phyloP scores from a whole-genome alignment of 2,329 filamentous ascomycete genomes.

The Arthroderma sp. region DNA sequence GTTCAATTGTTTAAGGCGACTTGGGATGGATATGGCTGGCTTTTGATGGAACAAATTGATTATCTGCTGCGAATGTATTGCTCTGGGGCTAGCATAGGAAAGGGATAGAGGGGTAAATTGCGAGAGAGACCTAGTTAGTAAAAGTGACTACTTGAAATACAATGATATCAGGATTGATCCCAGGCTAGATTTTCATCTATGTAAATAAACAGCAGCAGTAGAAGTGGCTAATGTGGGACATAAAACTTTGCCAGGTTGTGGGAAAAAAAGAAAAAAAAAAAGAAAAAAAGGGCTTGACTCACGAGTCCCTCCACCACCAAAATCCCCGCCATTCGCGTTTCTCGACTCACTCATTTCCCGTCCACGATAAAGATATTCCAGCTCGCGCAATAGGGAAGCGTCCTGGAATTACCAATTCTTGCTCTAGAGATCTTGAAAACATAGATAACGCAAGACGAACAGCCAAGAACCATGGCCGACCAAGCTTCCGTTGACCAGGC shows the following conservation, averaged over 20 bases:
- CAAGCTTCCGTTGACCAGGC: slow-evolving; percentile 27
- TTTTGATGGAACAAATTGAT: no score
- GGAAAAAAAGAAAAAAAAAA: not conserved
- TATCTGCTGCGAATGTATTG: no score
- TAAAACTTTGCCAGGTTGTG: slow-evolving; percentile 1
- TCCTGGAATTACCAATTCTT: not conserved
- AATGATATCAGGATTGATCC: no score
- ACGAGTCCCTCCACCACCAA: not conserved
- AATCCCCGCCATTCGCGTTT: not conserved
- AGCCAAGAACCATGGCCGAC: slow-evolving; percentile 1
- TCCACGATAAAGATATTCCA: not conserved
- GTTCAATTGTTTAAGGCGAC: no score
- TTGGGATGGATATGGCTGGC: no score
- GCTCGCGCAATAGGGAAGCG: not conserved
- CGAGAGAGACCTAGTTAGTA: no score
- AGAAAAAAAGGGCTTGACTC: not conserved
- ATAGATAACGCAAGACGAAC: not conserved
- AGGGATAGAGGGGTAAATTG: no score
- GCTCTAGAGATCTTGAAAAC: not conserved
- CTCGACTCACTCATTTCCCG: not conserved
- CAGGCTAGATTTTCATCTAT: not conserved
- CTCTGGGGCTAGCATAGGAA: no score
- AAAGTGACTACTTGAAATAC: no score
- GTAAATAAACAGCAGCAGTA: not conserved
- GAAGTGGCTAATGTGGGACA: not conserved